These are phyloP conservation scores for Pythium dissotocum DNA, from an alignment of 352 stramenopile genomes.

Conservation along the genomic window DNA sequence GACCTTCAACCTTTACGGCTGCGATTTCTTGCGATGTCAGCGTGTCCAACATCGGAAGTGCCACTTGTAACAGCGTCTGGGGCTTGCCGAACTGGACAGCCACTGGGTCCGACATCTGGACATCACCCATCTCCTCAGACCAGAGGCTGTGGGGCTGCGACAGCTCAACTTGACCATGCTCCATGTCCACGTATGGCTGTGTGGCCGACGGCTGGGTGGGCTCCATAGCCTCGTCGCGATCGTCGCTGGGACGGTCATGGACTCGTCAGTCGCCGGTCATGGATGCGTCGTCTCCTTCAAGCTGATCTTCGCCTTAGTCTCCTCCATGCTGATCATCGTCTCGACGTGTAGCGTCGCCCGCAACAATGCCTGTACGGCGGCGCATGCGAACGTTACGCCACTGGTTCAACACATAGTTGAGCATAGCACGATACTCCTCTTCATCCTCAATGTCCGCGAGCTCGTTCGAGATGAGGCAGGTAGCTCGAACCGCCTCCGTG, in stretches of 20 bases:
- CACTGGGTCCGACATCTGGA: not conserved
- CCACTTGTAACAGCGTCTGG: not conserved
- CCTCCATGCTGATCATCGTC: not conserved
- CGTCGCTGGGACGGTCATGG: not conserved
- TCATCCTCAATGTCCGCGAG: conserved; percentile 27
- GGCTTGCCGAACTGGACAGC: not conserved
- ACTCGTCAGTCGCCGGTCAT: too few species aligned
- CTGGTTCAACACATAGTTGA: conserved; percentile 20
- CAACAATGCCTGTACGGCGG: not conserved
- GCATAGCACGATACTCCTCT: conserved; percentile 13
- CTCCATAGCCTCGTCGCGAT: not conserved
- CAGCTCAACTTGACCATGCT: too few species aligned
- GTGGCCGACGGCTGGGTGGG: not conserved
- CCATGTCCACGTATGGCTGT: not conserved
- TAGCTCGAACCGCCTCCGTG: conserved; percentile 22
- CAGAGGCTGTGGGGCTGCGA: conserved; percentile 7
- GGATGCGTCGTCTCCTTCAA: too few species aligned
- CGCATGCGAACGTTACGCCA: conserved; percentile 17
- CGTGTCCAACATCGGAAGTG: not conserved
- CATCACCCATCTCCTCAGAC: conserved; percentile 1
- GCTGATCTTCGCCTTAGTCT: not conserved
- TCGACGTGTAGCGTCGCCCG: not conserved
- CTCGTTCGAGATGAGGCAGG: conserved; percentile 23
- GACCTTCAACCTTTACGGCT: not conserved
- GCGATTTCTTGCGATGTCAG: not conserved